phyloP scores from a whole-genome alignment of 192 early-diverging fungal species.

The Coemansia umbellata region DNA sequence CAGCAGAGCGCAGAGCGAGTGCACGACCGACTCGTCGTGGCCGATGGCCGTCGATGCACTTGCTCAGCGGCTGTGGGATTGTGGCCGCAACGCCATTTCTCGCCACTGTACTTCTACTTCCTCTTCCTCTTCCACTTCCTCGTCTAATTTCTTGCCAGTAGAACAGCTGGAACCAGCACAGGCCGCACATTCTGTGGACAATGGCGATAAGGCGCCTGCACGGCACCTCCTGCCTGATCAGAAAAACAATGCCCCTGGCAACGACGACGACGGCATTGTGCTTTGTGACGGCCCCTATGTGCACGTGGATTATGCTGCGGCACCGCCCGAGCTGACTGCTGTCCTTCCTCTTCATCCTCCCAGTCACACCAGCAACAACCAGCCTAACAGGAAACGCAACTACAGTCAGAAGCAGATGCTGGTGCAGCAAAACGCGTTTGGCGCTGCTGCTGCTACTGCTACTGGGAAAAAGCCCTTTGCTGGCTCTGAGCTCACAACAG shows the following conservation, averaged over 20 bases:
- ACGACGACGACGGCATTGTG: slow-evolving; percentile 3
- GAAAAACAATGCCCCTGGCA: too few relatives aligned
- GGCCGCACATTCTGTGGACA: too few relatives aligned
- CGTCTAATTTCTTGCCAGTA: background rate
- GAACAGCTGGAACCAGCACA: slow-evolving; percentile 5
- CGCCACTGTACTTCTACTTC: background rate
- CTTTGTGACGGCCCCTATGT: slow-evolving; percentile 42
- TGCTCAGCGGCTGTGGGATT: slow-evolving; percentile 31
- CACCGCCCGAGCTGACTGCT: background rate
- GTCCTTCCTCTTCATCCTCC: background rate
- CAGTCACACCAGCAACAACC: background rate
- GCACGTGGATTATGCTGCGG: slow-evolving; percentile 10
- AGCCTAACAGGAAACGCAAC: slow-evolving; percentile 1
- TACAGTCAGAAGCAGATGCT: background rate
- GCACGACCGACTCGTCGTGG: slow-evolving; percentile 15
- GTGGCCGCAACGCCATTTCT: slow-evolving; percentile 13
- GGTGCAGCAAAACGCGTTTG: background rate
- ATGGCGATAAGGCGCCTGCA: background rate
- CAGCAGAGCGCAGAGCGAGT: background rate
- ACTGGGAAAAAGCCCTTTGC: background rate
- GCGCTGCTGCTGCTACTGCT: too few relatives aligned
- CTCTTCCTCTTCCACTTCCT: background rate
- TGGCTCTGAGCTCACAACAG: background rate
- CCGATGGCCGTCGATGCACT: slow-evolving; percentile 26
- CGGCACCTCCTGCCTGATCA: background rate